Conservation (phyloP, 176 grass and related monocot species). For the Panicum miliaceum region DNA sequence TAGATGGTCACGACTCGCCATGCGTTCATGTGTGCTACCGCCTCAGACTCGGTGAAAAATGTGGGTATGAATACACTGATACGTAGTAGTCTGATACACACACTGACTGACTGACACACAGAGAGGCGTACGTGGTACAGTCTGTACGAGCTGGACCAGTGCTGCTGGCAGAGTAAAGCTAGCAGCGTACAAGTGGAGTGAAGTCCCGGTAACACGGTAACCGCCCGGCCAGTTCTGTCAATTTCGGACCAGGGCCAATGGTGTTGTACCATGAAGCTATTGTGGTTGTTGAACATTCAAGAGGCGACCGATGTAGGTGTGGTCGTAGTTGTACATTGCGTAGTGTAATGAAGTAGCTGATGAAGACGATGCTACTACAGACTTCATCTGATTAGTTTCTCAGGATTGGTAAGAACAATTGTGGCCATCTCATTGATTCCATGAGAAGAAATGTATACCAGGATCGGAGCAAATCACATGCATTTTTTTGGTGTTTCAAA, state of each 20-base stretch:
- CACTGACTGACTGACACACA: background rate
- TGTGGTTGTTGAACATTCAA: conserved; percentile 35
- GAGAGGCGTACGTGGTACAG: conserved; percentile 8
- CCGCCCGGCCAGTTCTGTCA: background rate
- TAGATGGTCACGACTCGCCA: background rate
- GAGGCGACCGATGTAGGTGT: background rate
- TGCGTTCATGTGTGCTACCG: background rate
- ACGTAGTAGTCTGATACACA: no score
- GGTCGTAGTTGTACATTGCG: background rate
- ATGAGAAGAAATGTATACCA: background rate
- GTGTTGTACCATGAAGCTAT: background rate
- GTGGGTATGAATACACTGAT: no score
- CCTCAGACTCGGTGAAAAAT: background rate
- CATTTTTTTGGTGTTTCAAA: no score
- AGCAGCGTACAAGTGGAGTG: background rate
- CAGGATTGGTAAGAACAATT: background rate
- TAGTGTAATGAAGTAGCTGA: background rate
- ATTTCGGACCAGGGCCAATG: conserved; percentile 17
- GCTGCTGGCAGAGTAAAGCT: conserved; percentile 7
- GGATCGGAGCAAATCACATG: background rate
- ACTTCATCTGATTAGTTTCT: background rate
- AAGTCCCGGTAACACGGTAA: background rate
- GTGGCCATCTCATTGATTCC: background rate
- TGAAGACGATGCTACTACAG: background rate
- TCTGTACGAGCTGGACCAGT: conserved; percentile 39